Evolutionary conservation across 495 filamentous ascomycete genomes (phyloP), one percentile per base, ranked within the genome.

Genomic region (Tuber calosporum): DNA sequence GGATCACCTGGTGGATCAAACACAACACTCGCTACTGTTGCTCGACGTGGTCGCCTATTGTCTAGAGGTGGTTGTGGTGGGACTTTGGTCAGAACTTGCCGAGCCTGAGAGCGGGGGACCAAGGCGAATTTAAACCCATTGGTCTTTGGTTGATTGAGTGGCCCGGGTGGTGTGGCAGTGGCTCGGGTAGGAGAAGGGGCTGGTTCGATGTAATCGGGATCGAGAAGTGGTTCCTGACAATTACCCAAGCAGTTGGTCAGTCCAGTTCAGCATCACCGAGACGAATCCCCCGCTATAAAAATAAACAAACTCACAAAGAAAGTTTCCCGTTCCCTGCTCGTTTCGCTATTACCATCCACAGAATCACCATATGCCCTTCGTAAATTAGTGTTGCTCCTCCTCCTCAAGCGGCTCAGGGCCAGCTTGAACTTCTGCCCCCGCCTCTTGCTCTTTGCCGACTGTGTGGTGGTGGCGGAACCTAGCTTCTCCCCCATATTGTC

Each of bases 331-430:
- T 73, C 76, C 41, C 77, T 72, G 26, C 62, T 72, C 38, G 66
- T 72, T 40, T 69, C 74, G 30, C 72, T 73, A 72, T 71, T 69
- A 74, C 80, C 78, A 30, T 79, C 74, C 36, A 75, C 75, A 38
- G 79, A 79, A 66, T 78, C 79, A 42, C 73, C 79, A 73, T 75
- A 81, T 73, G 79, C 79, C 68, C 74, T 78, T 42, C 79, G 75
- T 67, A 81, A 68, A 69, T 81, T 81, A 53, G 74, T 78, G 36
- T 81, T 81, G 38, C 77, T 80, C 41, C 78, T 80, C 42, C 79
- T 75, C 22, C 79, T 81, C 71, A 81, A 58, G 30, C 80, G 73
- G 40, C 78, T 81, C 70, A 81, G 66, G 19, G 79, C 77, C 45
- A 80, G 69, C 58, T 74, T 78, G 30, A 81, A 62, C 40, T 80